Base-by-base conservation (phyloP, 1,284 basidiomycete genomes). In the Pascua sp. region DNA sequence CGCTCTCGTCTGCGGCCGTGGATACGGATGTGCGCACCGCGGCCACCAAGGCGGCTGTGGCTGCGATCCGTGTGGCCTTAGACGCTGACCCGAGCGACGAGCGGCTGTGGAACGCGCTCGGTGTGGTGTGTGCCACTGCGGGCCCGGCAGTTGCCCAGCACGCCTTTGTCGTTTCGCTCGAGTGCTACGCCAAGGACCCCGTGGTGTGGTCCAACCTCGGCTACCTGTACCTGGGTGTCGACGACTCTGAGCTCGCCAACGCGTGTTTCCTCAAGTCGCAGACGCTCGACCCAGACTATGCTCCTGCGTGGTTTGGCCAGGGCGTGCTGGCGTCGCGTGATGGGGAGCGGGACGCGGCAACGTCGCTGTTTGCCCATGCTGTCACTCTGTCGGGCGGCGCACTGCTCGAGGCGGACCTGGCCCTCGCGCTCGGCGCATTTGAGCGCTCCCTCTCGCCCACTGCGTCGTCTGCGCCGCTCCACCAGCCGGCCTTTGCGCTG, bases 261-360 rank as follows among this genome's bases (percentile, higher is more conserved):
- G 86, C 94, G 70, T 86, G 89, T 1, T 86, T 99, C 67, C 83
- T 88, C 66, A 87, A 87, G 62, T 90, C 94, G 13, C 95, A 98
- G 72, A 87, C 87, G 11, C 81, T 94, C 17, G 92, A 98, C 78
- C 91, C 96, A 2, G 95, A 98, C 68, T 89, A 87, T 76, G 83
- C 88, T 0, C 73, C 86, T 36, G 87, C 92, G n/a, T 98, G 96
- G 96, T 82, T 96, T 13, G 96, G 94, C 0, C 93, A 95, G 72
- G 92, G 87, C 7, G 77, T 96, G 43, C 81, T 97, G 17, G 91
- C 92, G 15, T 82, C 82, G 13, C 75, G 79, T 44, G 86, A 88
- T 57, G 85, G 84, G 0, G 68, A 75, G 39, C 84, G 89, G 61
- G 71, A 76, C 13, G 86, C 90, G 55, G 86, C 90, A 0, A 79